Conservation (phyloP, 2,329 filamentous ascomycete species). For the Fusarium avenaceum region DNA sequence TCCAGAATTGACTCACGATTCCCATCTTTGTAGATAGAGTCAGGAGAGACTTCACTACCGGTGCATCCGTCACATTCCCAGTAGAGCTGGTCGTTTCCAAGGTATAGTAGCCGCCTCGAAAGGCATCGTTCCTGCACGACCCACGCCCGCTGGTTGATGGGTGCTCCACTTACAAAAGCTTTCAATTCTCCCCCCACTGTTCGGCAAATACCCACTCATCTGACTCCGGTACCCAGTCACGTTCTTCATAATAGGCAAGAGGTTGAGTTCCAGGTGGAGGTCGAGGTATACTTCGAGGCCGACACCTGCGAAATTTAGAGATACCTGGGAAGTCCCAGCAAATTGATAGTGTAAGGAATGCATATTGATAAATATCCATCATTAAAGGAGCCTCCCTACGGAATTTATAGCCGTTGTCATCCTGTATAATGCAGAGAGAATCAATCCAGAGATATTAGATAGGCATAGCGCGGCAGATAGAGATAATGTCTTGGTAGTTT, state of each 20-base stretch:
- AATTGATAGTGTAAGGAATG: not conserved
- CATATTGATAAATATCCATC: not conserved
- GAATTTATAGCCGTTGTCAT: no score
- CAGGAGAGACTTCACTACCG: accelerated
- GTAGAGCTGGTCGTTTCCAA: not conserved
- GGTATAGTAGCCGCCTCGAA: not conserved
- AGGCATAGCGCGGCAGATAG: no score
- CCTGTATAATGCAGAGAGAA: no score
- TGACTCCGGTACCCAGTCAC: not conserved
- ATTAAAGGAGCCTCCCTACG: no score
- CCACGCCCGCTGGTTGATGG: not conserved
- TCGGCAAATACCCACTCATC: not conserved
- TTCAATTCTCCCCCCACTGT: accelerated
- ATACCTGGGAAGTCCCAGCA: not conserved
- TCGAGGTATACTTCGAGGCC: not conserved
- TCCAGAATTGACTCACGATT: not conserved
- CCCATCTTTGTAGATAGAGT: accelerated
- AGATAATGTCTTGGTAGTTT: no score
- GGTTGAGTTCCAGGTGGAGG: not conserved
- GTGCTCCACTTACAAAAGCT: accelerated
- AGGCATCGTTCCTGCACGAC: not conserved
- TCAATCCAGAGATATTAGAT: no score
- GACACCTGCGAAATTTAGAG: no score
- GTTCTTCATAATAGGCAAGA: accelerated
- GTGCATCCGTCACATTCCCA: not conserved